Conservation (phyloP, 495 filamentous ascomycete genomes). For the Lichina pygmaea region DNA sequence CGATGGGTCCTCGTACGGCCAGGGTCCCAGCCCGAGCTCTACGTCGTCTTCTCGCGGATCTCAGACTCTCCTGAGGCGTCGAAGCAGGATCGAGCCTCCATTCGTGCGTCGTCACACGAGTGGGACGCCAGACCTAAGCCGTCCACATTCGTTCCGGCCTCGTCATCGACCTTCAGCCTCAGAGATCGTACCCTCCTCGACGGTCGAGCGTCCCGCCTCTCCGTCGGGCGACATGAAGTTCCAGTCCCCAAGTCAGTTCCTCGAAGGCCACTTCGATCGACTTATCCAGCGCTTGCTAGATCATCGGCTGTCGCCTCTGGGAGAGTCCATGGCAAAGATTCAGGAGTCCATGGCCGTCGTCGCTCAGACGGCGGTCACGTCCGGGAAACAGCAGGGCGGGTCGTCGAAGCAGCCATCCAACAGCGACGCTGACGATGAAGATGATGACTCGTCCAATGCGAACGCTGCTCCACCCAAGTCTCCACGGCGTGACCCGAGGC, state of each 20-base stretch:
- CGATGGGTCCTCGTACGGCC: slow-evolving; percentile 14
- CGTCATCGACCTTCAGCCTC: background rate
- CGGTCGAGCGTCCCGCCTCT: slow-evolving; percentile 48
- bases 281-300: slow-evolving; percentile 58
- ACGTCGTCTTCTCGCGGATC: slow-evolving; percentile 24
- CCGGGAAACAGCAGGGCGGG: slow-evolving; percentile 21
- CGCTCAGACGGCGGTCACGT: slow-evolving; percentile 13
- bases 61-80: slow-evolving; percentile 19
- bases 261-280: slow-evolving; percentile 66
- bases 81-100: slow-evolving; percentile 5
- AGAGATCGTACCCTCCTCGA: background rate
- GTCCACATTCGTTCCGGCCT: background rate
- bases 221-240: slow-evolving; percentile 62
- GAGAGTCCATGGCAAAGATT: slow-evolving; percentile 47
- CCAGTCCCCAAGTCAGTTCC: slow-evolving; percentile 46
- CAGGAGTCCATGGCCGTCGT: slow-evolving; percentile 34
- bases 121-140: no score
- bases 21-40: slow-evolving; percentile 53
- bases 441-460: slow-evolving; percentile 29
- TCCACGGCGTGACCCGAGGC: slow-evolving; percentile 41
- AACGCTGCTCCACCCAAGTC: slow-evolving; percentile 30
- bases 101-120: background rate
- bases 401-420: slow-evolving; percentile 36
- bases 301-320: slow-evolving; percentile 47
- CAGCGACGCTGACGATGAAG: slow-evolving; percentile 89